A percentile compares a stretch with the other conserved stretches of the same genome.
Conservation (phyloP, 192 early-diverging fungal genomes). For the Linnemannia zychae region DNA sequence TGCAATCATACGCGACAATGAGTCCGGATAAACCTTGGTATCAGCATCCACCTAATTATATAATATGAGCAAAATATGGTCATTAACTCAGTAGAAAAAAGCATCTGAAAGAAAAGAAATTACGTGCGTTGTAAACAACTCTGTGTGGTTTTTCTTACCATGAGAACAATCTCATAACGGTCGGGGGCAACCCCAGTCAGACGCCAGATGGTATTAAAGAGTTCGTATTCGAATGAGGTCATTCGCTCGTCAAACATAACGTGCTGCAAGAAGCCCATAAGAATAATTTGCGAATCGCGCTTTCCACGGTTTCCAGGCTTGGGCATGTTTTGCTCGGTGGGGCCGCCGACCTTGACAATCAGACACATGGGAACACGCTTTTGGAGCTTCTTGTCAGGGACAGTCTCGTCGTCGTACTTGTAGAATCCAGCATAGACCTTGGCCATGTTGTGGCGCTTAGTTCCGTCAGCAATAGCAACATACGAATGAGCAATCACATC, state of each 20-base stretch:
- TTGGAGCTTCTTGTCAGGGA: constrained; percentile 55
- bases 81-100: too few species aligned
- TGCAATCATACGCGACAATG: constrained; percentile 81
- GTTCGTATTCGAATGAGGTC: constrained; percentile 90
- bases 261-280: constrained; percentile 91
- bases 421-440: constrained; percentile 82
- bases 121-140: too few species aligned
- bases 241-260: constrained; percentile 89
- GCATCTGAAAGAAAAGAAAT: neutral
- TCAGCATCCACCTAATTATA: constrained; percentile 82
- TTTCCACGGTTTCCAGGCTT: constrained; percentile 93
- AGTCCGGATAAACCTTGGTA: constrained; percentile 84
- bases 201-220: constrained; percentile 85
- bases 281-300: constrained; percentile 93
- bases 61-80: neutral
- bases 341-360: constrained; percentile 80
- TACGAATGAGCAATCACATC: constrained; percentile 71
- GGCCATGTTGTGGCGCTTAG: constrained; percentile 80
- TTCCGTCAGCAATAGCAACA: constrained; percentile 76
- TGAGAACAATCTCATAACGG: constrained; percentile 78
- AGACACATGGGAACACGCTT: constrained; percentile 76
- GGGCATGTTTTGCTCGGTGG: constrained; percentile 67
- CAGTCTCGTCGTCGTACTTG: constrained; percentile 70
- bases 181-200: constrained; percentile 87
- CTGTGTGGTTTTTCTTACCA: constrained; percentile 53